Conservation (phyloP, 1,284 basidiomycete genomes). For the Pseudozyma tsukubaensis region DNA sequence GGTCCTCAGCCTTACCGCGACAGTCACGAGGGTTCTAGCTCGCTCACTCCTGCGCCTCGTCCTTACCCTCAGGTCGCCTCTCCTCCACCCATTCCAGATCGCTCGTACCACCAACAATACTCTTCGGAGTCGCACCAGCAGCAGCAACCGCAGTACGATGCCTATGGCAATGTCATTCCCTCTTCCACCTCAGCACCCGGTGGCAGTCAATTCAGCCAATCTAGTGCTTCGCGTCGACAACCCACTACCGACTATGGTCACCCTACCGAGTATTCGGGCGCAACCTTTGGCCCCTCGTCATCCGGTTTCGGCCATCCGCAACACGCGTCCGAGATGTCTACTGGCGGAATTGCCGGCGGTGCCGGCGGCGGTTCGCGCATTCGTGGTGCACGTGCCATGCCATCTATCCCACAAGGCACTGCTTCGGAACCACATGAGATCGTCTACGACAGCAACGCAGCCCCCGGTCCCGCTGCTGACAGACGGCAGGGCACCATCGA, state of each 20-base stretch:
- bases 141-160: constrained; percentile 30
- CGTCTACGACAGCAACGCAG: constrained; percentile 17
- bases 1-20: constrained; percentile 61
- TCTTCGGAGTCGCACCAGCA: constrained; percentile 5
- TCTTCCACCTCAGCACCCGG: constrained; percentile 8
- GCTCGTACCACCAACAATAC: constrained; percentile 21
- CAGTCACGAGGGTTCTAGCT: constrained; percentile 17
- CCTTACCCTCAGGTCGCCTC: constrained; percentile 36
- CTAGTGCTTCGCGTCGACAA: constrained; percentile 29
- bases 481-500: constrained; percentile 45
- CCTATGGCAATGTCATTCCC: constrained; percentile 34
- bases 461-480: constrained; percentile 8
- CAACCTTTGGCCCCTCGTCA: constrained; percentile 41
- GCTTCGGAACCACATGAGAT: constrained; percentile 25
- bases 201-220: constrained; percentile 28
- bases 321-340: no score
- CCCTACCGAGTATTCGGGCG: constrained; percentile 45
- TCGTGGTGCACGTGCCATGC: constrained; percentile 27
- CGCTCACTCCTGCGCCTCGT: constrained; percentile 32
- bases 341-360: no score
- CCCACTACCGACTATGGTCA: constrained; percentile 48
- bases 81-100: constrained; percentile 32
- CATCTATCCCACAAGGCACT: constrained; percentile 30
- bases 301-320: constrained; percentile 14
- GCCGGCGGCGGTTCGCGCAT: constrained; percentile 28